These are phyloP conservation scores for Secale cereale DNA, from an alignment of 176 grass and related monocot genomes.

Conservation along the genomic window DNA sequence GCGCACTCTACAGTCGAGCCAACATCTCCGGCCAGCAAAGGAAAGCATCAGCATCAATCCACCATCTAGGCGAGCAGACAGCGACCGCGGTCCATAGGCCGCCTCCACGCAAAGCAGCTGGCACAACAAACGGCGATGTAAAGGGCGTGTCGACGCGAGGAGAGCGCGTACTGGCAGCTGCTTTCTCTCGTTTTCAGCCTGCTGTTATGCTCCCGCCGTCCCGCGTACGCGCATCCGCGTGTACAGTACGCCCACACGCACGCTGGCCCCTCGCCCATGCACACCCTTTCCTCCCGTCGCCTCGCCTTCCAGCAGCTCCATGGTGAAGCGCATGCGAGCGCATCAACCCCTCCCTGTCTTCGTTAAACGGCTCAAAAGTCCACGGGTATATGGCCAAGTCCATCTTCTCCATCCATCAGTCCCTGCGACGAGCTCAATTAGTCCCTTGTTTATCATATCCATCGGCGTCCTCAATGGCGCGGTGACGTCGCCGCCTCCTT, in stretches of 20 bases:
- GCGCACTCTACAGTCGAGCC: neutral
- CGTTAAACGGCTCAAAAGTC: neutral
- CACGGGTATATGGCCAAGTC: constrained; percentile 14
- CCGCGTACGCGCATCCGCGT: neutral
- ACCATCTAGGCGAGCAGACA: neutral
- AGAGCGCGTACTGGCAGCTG: constrained; percentile 1
- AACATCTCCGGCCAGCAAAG: neutral
- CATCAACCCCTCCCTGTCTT: neutral
- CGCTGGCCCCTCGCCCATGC: neutral
- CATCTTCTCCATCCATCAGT: constrained; percentile 1
- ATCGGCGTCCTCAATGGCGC: neutral
- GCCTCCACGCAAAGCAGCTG: neutral
- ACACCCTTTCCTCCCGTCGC: neutral
- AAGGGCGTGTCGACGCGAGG: neutral
- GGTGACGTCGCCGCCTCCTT: neutral
- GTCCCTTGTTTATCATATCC: neutral
- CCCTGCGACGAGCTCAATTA: neutral
- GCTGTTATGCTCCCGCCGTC: too few species aligned
- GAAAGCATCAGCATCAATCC: constrained; percentile 2
- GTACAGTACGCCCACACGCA: neutral
- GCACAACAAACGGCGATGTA: neutral
- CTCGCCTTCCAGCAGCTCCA: too few species aligned
- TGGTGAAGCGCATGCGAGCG: neutral
- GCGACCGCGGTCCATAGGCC: constrained; percentile 2
- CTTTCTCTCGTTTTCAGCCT: neutral